Evolutionary conservation across 345 rosid genomes (phyloP), one percentile per base, ranked within the genome.

Genomic region (Viola odorata): DNA sequence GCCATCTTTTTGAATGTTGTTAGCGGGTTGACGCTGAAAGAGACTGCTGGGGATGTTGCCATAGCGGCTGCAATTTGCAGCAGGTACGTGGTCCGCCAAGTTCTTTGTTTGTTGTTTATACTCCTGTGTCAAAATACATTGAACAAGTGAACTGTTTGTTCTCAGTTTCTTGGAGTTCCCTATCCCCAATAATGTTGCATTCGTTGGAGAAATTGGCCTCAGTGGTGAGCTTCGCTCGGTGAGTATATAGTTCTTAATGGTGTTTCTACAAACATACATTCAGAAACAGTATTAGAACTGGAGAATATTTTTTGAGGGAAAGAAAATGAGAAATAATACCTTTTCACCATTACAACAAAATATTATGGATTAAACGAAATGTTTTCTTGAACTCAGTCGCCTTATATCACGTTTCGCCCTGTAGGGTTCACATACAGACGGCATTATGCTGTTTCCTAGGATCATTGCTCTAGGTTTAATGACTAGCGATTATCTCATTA

Each of bases 61-160:
- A 73, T 92, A 74, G 98, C 97, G 63, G 96, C 94, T 67, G 89
- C 98, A 48, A 87, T 92, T 40, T 92, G 97, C 74, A 92, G 97
- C 77, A 91, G 98, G 98, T 75, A 60, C 44, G 64, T 41, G n/a
- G 47, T 54, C 41, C 40, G 13, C 12, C 10, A 32, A 7, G 50
- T 45, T 68, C 41, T 17, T 40, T 50, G 13, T 14, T 36, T 44
- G n/a, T 32, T 3, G 45, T 37, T 53, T 14, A n/a, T 65, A 8
- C 36, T 50, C 42, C 48, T 56, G 13, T 50, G 7, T 47, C 39
- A 15, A 47, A 58, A 49, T 37, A 38, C 42, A 47, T 53, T 45
- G 38, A 52, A 61, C 12, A 36, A 37, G 12, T 38, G n/a, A 23
- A n/a, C 55, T 49, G 39, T 61, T 71, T 41, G 54, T 58, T 42